Evolutionary conservation across 208 protist genomes (phyloP), one percentile per base, ranked within the genome.

Genomic region (Herpetomonas muscarum): DNA sequence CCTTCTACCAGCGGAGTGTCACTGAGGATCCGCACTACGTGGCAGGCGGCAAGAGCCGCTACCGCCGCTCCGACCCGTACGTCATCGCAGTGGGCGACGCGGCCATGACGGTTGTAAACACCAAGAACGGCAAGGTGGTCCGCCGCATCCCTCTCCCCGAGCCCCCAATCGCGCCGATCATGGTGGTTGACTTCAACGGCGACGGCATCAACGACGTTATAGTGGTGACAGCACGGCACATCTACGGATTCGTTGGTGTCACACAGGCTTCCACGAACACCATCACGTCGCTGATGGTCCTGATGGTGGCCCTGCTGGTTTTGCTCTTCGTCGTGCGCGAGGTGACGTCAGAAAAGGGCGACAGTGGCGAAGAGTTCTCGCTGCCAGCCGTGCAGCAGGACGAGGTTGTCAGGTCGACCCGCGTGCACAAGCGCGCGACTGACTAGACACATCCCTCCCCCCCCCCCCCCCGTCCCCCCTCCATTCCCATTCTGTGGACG

Each of bases 121-220:
- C 76, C 9, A 65, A 71, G 28, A 86, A 61, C 30, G 91, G 91
- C 10, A 70, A 72, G 46, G 70, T 95, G 9, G 62, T 84, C 30
- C 70, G 70, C 54, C 70, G 59, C n/a, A 63, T 94, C 26, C 32
- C 46, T 42, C 60, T 97, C 34, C 55, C 62, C 13, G 39, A 72
- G 34, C 55, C 81, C 1, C 76, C 85, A 3, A 69, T 93, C 15
- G 86, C 81, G 17, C 88, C 88, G 28, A 69, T 85, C 6, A 68
- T 95, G 21, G 74, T 94, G 12, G 69, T 67, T 17, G 91, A 97
- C 60, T 85, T 97, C 58, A 93, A 92, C 53, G 85, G 85, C 7
- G 91, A 97, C 61, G 80, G 81, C 26, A 85, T 81, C 17, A 90
- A 88, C 42, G 91, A 97, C 58, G 57, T 97, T 28, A 79, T 97